These are phyloP conservation scores for Aegilops umbellulata DNA, from an alignment of 176 grass and related monocot species.

Conservation along the genomic window DNA sequence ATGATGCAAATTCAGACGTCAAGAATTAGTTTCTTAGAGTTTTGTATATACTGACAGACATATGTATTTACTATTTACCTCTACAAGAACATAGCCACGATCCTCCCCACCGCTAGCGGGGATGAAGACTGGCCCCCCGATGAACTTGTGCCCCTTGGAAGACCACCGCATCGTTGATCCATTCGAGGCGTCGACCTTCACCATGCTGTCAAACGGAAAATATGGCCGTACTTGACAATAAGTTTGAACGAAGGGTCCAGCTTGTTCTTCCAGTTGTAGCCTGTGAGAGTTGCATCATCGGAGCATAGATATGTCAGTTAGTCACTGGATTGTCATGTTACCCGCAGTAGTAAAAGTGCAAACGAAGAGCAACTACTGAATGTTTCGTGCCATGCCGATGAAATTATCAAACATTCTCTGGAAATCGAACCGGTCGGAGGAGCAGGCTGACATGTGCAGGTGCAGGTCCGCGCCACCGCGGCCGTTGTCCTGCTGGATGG, in stretches of 20 bases:
- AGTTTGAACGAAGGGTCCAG: no score
- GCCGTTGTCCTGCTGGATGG: constrained; percentile 65
- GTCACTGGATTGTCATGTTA: no score
- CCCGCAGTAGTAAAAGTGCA: no score
- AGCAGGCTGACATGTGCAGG: constrained; percentile 69
- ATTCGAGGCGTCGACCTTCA: constrained; percentile 52
- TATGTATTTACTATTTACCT: constrained; percentile 41
- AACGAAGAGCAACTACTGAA: no score
- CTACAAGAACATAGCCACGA: constrained; percentile 77
- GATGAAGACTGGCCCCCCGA: constrained; percentile 79
- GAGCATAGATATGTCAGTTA: no score
- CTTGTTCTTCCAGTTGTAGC: no score
- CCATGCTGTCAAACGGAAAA: constrained; percentile 79
- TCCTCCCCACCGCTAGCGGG: constrained; percentile 45
- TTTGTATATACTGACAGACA: background rate
- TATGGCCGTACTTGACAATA: constrained; percentile 40
- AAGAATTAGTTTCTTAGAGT: background rate
- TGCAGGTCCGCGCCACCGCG: constrained; percentile 37
- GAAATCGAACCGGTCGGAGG: constrained; percentile 91
- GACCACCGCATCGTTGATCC: constrained; percentile 47
- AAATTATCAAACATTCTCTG: constrained; percentile 76
- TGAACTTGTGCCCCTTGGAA: constrained; percentile 45
- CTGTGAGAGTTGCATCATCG: no score
- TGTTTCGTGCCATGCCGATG: no score
- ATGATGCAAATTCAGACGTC: background rate